Conservation (phyloP, 176 grass and related monocot species). For the Panicum miliaceum region DNA sequence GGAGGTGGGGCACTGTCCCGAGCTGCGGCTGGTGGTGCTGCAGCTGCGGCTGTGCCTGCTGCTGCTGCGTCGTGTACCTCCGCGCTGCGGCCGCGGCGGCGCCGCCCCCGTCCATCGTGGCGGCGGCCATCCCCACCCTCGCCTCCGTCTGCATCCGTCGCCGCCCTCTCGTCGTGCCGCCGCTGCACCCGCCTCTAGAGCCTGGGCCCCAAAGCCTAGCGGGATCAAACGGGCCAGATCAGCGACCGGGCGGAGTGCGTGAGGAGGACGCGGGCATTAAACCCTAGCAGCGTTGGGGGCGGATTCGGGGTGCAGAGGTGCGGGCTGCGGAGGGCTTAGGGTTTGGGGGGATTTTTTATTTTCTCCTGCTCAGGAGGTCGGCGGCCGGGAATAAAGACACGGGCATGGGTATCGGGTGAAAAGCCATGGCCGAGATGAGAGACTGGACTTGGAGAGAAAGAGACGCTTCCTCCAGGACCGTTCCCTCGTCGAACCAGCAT, state of each 20-base stretch:
- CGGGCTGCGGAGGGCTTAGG: slow-evolving; percentile 25
- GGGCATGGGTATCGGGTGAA: neutral
- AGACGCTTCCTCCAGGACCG: slow-evolving; percentile 17
- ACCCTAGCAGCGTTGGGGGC: slow-evolving; percentile 43
- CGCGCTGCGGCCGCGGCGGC: slow-evolving; percentile 50
- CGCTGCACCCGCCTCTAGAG: slow-evolving; percentile 16
- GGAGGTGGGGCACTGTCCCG: slow-evolving; percentile 68
- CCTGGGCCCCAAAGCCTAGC: neutral
- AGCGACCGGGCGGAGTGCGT: slow-evolving; percentile 34
- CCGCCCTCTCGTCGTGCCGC: neutral
- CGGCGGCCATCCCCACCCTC: slow-evolving; percentile 70
- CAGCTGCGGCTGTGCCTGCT: slow-evolving; percentile 40
- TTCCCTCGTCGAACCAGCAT: neutral
- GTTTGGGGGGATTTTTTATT: slow-evolving; percentile 36
- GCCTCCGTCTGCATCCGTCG: slow-evolving; percentile 72
- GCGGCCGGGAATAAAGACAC: slow-evolving; percentile 42
- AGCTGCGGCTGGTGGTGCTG: slow-evolving; percentile 70
- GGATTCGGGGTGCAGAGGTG: neutral
- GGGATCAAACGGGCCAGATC: slow-evolving; percentile 31
- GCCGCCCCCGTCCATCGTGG: slow-evolving; percentile 56
- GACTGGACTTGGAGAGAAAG: slow-evolving; percentile 33
- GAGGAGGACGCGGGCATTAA: slow-evolving; percentile 38
- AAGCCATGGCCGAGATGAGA: slow-evolving; percentile 13
- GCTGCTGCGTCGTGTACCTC: slow-evolving; percentile 49
- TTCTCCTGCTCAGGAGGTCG: neutral